Conservation (phyloP, 169 alveolate species). For the Cryptosporidium canis region DNA sequence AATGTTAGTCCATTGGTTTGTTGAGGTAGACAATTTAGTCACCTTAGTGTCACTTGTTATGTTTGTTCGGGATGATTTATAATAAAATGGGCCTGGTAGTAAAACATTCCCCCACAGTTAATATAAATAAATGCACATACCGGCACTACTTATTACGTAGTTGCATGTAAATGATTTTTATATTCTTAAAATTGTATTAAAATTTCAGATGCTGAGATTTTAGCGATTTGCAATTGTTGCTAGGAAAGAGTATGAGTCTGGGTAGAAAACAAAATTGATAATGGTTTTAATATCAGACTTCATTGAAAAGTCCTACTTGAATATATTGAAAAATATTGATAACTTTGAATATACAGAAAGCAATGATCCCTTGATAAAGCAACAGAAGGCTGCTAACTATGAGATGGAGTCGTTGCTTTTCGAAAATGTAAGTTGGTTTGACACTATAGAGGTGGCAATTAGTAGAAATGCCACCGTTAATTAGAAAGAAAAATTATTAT, state of each 20-base stretch:
- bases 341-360: conserved; percentile 22
- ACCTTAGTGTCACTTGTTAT: too few species aligned
- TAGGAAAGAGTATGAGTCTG: not conserved
- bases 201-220: not conserved
- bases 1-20: not conserved
- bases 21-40: too few species aligned
- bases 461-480: too few species aligned
- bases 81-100: too few species aligned
- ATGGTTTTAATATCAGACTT: conserved; percentile 39
- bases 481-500: not conserved
- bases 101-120: too few species aligned
- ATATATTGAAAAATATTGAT: conserved; percentile 40
- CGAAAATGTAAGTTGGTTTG: conserved; percentile 12
- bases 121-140: not conserved
- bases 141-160: conserved; percentile 1
- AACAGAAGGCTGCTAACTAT: conserved; percentile 8
- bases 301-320: conserved; percentile 47
- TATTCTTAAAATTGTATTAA: not conserved
- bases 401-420: conserved; percentile 35
- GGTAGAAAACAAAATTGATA: not conserved
- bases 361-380: conserved; percentile 37
- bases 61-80: too few species aligned
- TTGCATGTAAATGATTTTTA: conserved; percentile 6
- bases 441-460: not conserved
- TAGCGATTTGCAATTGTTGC: not conserved